phyloP scores from a whole-genome alignment of 768 basidiomycete genomes.

The Rhizopogon vulgaris region DNA sequence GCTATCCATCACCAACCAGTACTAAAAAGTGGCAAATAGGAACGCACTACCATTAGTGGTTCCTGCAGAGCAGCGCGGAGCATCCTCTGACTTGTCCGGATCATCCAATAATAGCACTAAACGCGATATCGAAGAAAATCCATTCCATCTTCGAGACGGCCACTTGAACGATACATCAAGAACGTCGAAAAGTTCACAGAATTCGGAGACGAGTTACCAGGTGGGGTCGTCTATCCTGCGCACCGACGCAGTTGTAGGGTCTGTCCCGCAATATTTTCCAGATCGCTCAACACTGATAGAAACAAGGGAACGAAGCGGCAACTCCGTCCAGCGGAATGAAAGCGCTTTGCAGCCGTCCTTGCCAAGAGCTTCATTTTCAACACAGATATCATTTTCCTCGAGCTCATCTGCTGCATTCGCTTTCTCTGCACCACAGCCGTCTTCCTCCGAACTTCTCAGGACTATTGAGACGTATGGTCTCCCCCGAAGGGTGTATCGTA shows the following conservation, averaged over 20 bases:
- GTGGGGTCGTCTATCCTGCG: background rate
- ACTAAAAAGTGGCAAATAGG: constrained; percentile 3
- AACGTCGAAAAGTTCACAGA: background rate
- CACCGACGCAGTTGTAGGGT: background rate
- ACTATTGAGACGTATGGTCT: constrained; percentile 43
- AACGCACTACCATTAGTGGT: background rate
- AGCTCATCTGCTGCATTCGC: constrained; percentile 23
- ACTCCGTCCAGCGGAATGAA: background rate
- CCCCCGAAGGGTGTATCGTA: constrained; percentile 58
- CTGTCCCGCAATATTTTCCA: constrained; percentile 1
- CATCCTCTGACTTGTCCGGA: background rate
- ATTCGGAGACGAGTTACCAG: background rate
- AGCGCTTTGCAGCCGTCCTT: background rate
- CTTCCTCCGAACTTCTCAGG: constrained; percentile 37
- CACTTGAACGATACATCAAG: background rate
- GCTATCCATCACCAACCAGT: background rate
- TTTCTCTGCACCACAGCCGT: constrained; percentile 49
- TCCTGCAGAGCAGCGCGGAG: background rate
- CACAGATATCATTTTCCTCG: background rate
- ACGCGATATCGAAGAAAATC: background rate
- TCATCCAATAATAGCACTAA: background rate
- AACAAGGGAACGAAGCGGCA: background rate
- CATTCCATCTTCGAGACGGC: background rate
- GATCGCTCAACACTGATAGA: constrained; percentile 10
- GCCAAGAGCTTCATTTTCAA: background rate